Evolutionary conservation across 1,284 basidiomycete species (phyloP).

Genomic region (Leccinum angustisporum): DNA sequence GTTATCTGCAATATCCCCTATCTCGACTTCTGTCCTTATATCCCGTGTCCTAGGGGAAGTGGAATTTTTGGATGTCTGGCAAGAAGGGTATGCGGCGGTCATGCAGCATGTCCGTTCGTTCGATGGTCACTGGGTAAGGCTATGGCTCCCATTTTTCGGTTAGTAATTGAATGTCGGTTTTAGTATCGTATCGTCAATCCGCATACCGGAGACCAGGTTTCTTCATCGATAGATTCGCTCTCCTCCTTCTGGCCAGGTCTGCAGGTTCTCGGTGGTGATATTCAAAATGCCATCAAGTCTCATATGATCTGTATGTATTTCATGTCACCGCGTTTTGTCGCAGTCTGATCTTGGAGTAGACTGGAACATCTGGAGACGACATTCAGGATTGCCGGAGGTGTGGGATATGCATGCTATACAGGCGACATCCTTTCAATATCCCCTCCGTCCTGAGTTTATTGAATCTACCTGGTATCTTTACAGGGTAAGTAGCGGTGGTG

Average conservation of each 20-base stretch:
- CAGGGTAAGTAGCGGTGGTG: constrained; percentile 52
- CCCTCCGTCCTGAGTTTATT: constrained; percentile 87
- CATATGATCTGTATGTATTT: constrained; percentile 74
- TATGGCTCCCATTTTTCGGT: background rate
- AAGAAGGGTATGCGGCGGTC: constrained; percentile 83
- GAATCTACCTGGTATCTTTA: constrained; percentile 96
- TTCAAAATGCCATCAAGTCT: constrained; percentile 84
- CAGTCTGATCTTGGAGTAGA: constrained; percentile 43
- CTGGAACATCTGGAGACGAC: constrained; percentile 87
- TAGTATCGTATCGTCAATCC: constrained; percentile 84
- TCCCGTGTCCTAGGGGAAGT: constrained; percentile 62
- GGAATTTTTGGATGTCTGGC: constrained; percentile 90
- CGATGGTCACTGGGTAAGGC: constrained; percentile 84
- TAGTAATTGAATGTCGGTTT: constrained; percentile 1
- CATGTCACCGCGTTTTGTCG: constrained; percentile 1
- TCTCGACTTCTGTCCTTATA: constrained; percentile 5
- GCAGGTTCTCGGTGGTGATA: constrained; percentile 86
- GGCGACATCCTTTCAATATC: constrained; percentile 81
- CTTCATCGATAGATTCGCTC: constrained; percentile 76
- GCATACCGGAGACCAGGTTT: constrained; percentile 69
- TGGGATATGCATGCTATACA: constrained; percentile 77
- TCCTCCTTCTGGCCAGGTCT: constrained; percentile 89
- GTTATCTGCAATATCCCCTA: constrained; percentile 24
- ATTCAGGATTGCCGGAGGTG: constrained; percentile 86
- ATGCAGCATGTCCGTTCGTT: constrained; percentile 81